These are phyloP conservation scores for Berberis thunbergii DNA, from an alignment of 164 flowering plant species.

Conservation along the genomic window DNA sequence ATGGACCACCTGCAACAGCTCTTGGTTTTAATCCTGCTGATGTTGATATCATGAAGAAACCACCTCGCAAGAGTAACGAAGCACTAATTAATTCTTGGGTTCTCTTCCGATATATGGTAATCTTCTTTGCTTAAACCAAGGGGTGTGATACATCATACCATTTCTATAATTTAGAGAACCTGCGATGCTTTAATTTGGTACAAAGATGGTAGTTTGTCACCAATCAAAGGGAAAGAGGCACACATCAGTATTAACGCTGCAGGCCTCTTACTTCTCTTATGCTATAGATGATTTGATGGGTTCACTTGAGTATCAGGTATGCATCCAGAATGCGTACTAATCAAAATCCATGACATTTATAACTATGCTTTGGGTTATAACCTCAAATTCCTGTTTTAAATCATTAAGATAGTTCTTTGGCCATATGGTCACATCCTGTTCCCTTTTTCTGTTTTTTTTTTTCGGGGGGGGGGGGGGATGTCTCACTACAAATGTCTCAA, in stretches of 20 bases:
- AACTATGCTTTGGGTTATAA: no score
- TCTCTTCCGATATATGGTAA: constrained; percentile 77
- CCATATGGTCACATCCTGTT: no score
- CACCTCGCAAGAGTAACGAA: constrained; percentile 82
- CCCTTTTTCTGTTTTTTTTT: no score
- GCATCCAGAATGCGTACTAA: no score
- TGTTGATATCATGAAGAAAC: constrained; percentile 77
- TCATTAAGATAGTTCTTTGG: no score
- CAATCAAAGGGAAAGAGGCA: neutral
- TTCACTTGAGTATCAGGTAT: no score
- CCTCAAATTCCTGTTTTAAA: no score
- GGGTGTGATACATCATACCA: no score
- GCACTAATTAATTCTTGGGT: constrained; percentile 75
- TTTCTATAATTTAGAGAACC: no score
- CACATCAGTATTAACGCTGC: neutral
- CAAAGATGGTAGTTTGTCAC: neutral
- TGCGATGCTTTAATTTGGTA: neutral
- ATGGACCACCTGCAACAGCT: constrained; percentile 97
- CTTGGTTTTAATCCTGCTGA: constrained; percentile 93
- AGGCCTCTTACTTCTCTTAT: neutral
- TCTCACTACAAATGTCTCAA: neutral
- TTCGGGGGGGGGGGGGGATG: neutral
- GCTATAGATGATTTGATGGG: neutral
- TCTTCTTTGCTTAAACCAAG: constrained; percentile 1
- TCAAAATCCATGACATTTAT: no score